Base-by-base conservation (phyloP, 2,329 filamentous ascomycete species). In the Pyricularia grisea region DNA sequence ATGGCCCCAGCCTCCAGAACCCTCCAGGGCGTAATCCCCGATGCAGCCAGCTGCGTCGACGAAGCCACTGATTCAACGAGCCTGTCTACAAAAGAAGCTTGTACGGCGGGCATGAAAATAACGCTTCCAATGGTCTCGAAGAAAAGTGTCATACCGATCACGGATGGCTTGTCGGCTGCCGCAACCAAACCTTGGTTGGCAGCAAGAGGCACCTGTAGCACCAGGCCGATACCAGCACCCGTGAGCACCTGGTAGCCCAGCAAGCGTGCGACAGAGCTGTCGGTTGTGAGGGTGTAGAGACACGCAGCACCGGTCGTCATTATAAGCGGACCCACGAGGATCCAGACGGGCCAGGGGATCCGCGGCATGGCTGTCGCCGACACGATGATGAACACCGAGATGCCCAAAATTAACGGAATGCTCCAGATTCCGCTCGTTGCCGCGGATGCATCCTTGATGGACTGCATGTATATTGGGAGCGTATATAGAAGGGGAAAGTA, bases 111-210 rank as follows among this genome's bases (percentile, higher is more conserved):
- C 65, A 66, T 66, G 28, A 66, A 66, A 14, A 66, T 33, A 14
- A 66, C 65, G 23, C 31, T 66, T 30, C 65, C 65, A 20, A 66
- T 33, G 10, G 65, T 66, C 65, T 66, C 65, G 65, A 36, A 66
- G 65, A 66, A 66, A 33, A 66, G 65, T 2, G 65, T 66, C 65
- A 66, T 66, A 20, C 65, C 65, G 20, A 66, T 66, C 20, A 66
- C 65, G 11, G 65, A 11, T 17, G 65, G 31, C 65, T 42, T 42
- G 65, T 66, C 65, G n/a, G 23, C 65, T 2, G 65, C 14, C n/a
- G 33, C 33, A 4, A 66, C 31, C 31, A 66, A 33, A 2, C 31
- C 65, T 23, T 66, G 65, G 65, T 66, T 66, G 10, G 65, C 65
- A 9, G 36, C 65, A 7, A 66, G 3, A 33, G 65, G 65, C 31